phyloP scores from a whole-genome alignment of 768 basidiomycete genomes.

The Macrolepiota dolichaula region DNA sequence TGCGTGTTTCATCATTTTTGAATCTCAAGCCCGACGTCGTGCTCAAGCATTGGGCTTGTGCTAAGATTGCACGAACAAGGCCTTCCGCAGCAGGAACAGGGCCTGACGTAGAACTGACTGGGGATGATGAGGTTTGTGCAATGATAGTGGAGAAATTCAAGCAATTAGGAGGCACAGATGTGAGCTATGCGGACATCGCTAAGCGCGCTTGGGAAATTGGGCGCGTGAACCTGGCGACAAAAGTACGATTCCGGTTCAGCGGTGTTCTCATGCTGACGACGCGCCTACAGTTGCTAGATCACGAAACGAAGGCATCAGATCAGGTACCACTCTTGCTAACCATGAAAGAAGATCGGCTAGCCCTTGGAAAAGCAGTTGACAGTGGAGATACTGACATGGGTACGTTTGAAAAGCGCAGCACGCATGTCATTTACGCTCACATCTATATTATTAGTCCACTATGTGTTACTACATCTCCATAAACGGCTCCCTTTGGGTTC shows the following conservation, averaged over 20 bases:
- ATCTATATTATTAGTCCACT: constrained; percentile 67
- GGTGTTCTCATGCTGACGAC: neutral
- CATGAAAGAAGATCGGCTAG: constrained; percentile 93
- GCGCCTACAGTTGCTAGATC: constrained; percentile 70
- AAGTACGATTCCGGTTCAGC: constrained; percentile 40
- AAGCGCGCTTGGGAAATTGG: constrained; percentile 91
- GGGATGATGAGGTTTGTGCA: constrained; percentile 76
- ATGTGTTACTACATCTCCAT: constrained; percentile 86
- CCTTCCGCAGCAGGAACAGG: constrained; percentile 51
- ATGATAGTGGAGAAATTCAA: constrained; percentile 90
- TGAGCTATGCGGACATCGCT: constrained; percentile 95
- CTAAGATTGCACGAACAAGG: constrained; percentile 79
- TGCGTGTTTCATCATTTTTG: constrained; percentile 85
- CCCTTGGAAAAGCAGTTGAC: constrained; percentile 85
- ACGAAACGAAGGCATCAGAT: constrained; percentile 84
- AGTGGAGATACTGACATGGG: constrained; percentile 96
- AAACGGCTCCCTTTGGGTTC: constrained; percentile 80
- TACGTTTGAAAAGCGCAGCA: constrained; percentile 28
- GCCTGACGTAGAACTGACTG: constrained; percentile 51
- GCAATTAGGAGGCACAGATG: constrained; percentile 69
- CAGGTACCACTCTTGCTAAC: constrained; percentile 89
- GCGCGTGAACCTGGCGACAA: constrained; percentile 74
- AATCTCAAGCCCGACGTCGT: constrained; percentile 82
- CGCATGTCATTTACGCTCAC: neutral
- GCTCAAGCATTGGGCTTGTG: constrained; percentile 93